Evolutionary conservation across 306 rosid species (phyloP), one percentile per base, ranked within the genome.

Genomic region (Vicia faba): DNA sequence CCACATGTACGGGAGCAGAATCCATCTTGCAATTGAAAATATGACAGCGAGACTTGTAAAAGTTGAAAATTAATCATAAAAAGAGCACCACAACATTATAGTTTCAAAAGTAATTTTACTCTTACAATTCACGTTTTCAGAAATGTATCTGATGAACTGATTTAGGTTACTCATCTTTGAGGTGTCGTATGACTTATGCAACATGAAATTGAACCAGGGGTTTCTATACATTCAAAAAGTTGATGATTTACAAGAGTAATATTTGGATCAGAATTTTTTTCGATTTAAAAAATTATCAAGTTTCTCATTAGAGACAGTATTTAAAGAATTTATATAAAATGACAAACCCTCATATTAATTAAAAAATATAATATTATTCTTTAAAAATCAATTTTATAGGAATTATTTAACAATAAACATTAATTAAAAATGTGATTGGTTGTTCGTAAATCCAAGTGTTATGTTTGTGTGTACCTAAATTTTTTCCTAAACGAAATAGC

Each of bases 21-120:
- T 67, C 78, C 40, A 6, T 72, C 75, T 66, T 51, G 78, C 55
- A 9, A 9, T 15, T 14, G n/a, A 72, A 78, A 60, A 40, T 72
- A 39, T 41, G 78, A 72, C 55, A 67, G 63, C 25, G 9, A 68
- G 64, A 63, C 49, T 66, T 29, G 9, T 26, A 8, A 41, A 29
- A 60, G 25, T n/a, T 56, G 50, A 68, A 23, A 45, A 12, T 31
- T 59, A 61, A 68, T 68, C 71, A 62, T 19, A 16, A 36, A 12
- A 60, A 40, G 3, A 60, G 51, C 29, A 1, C 53, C 40, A 35
- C n/a, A 46, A 29, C 1, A 3, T 56, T 43, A 12, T 61, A 40
- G 69, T 51, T 33, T 64, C 26, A 29, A 29, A 31, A n/a, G 43
- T 8, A 45, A 10, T 25, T 38, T 25, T 29, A 14, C 57, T 40